These are phyloP conservation scores for Neonectria coccinea DNA, from an alignment of 2,329 filamentous ascomycete species.

Conservation along the genomic window DNA sequence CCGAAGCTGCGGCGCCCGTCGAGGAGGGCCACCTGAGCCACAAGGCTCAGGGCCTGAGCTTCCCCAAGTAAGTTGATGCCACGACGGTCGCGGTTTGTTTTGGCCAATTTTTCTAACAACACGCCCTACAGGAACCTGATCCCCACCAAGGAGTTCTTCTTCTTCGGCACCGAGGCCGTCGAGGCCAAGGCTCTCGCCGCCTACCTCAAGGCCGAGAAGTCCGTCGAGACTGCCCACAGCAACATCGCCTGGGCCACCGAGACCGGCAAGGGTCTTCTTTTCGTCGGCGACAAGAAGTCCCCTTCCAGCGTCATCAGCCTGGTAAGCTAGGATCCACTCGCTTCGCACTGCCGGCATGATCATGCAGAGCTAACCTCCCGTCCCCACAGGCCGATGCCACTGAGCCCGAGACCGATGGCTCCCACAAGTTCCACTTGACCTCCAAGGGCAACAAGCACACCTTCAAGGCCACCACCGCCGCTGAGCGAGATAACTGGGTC, in stretches of 20 bases:
- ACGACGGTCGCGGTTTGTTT: too few relatives aligned
- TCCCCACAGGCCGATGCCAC: constrained; percentile 65
- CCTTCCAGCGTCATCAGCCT: constrained; percentile 87
- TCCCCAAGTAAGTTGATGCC: constrained; percentile 79
- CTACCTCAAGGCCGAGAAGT: constrained; percentile 92
- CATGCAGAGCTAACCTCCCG: constrained; percentile 24
- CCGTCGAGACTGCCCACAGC: constrained; percentile 77
- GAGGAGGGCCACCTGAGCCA: constrained; percentile 88
- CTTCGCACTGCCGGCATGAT: constrained; percentile 32
- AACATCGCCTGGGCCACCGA: constrained; percentile 90
- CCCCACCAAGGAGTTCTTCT: constrained; percentile 94
- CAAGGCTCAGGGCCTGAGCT: constrained; percentile 85
- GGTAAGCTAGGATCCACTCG: constrained; percentile 64
- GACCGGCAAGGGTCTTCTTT: constrained; percentile 95
- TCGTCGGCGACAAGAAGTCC: constrained; percentile 86
- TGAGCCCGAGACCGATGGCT: constrained; percentile 80
- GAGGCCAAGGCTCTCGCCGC: constrained; percentile 78
- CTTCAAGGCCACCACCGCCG: constrained; percentile 81
- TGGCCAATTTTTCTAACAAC: constrained; percentile 38
- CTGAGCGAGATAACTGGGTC: constrained; percentile 94
- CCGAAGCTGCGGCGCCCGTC: constrained; percentile 67
- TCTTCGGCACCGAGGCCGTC: constrained; percentile 80
- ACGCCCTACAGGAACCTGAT: constrained; percentile 76
- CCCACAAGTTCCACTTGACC: constrained; percentile 87
- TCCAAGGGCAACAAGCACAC: constrained; percentile 90